Conservation (phyloP, 495 filamentous ascomycete species). For the Penicillium arizonense region DNA sequence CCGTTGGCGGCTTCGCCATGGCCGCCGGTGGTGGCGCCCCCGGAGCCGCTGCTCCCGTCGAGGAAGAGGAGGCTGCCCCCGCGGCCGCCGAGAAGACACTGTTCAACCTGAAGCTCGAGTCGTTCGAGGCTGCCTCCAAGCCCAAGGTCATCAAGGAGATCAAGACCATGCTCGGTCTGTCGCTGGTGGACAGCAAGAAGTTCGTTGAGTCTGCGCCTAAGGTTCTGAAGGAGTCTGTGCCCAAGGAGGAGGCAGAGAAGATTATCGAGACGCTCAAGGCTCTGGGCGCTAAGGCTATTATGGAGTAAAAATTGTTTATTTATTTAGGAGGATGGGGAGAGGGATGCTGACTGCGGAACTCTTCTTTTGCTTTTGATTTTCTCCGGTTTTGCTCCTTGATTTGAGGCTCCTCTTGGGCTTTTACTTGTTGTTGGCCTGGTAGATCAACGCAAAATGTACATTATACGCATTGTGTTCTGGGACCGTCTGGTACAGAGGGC, state of each 20-base stretch:
- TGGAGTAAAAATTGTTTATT: slow-evolving; percentile 66
- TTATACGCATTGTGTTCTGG: slow-evolving; percentile 42
- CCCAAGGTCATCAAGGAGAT: slow-evolving; percentile 99
- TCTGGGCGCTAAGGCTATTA: slow-evolving; percentile 78
- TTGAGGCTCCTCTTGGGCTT: slow-evolving; percentile 30
- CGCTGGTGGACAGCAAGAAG: slow-evolving; percentile 99
- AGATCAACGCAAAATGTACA: slow-evolving; percentile 42
- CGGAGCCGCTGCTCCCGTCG: slow-evolving; percentile 65
- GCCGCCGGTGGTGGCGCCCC: slow-evolving; percentile 53
- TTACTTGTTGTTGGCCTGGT: slow-evolving; percentile 23
- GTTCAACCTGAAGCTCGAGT: slow-evolving; percentile 90
- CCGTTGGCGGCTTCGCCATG: slow-evolving; percentile 83
- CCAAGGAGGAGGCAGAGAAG: slow-evolving; percentile 99
- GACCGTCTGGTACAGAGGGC: slow-evolving; percentile 33
- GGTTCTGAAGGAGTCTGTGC: slow-evolving; percentile 95
- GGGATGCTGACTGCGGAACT: slow-evolving; percentile 17
- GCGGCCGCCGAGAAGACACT: slow-evolving; percentile 91
- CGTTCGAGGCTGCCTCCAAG: slow-evolving; percentile 84
- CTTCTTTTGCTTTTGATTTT: slow-evolving; percentile 11
- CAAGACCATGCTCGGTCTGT: slow-evolving; percentile 91
- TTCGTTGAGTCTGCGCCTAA: slow-evolving; percentile 98
- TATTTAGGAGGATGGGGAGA: slow-evolving; percentile 1
- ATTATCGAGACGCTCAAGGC: slow-evolving; percentile 91
- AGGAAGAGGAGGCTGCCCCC: slow-evolving; percentile 81
- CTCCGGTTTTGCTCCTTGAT: slow-evolving; percentile 23